Evolutionary conservation across 1,284 basidiomycete species (phyloP), one percentile per base, ranked within the genome.

Genomic region (Moniliophthora roreri): DNA sequence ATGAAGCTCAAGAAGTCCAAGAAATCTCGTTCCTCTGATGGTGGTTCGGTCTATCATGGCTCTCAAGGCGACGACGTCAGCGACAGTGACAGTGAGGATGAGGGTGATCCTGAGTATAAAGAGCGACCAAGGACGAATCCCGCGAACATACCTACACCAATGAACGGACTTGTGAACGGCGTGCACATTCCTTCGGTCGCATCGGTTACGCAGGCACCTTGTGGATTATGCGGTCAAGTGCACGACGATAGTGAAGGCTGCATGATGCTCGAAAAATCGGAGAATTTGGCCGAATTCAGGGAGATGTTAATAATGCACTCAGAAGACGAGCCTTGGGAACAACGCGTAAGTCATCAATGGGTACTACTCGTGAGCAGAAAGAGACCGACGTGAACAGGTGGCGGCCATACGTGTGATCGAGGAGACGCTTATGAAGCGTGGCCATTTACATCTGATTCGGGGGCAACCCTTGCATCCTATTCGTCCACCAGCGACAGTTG

Each of bases 251-350:
- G 64, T 16, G 72, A 79, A 13, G 63, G 71, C 38, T 91, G 88
- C 60, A 62, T 63, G n/a, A 87, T 90, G 87, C 80, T 79, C 3
- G 75, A 82, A 23, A 77, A 71, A 48, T 80, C 86, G 5, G 75
- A 80, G 53, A 82, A 89, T 62, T 71, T 91, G 21, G 79, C 79
- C 16, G 81, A 87, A 59, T 91, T 82, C 62, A 78, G 89, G 38
- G 74, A 78, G 44, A 82, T 88, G 68, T 67, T 91, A 36, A 67
- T 90, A 53, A 67, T 78, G 24, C 74, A 86, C 57, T 72, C 78
- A 11, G 75, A 78, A 8, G 81, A 85, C 56, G 89, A 91, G 58
- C 72, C 86, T 40, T 75, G 79, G 61, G 81, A 85, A 63, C 74
- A 78, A 47, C 73, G 87, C 59, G 88, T 88, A 68, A 55, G 77